Evolutionary conservation across 1,139 yeast genomes (phyloP).

Genomic region (Magnusiomyces tetraspermus): DNA sequence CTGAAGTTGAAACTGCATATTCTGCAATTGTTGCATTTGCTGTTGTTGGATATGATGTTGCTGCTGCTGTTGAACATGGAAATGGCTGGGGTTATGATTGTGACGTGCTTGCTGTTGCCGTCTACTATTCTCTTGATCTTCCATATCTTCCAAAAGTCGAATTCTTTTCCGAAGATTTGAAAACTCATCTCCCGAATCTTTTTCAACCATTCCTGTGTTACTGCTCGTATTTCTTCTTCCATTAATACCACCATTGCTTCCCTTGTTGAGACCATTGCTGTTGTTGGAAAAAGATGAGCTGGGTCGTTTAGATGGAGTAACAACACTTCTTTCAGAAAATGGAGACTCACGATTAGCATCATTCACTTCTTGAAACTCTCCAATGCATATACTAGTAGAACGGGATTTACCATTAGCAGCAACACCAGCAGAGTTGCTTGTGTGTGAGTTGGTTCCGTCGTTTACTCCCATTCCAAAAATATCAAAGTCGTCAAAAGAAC

Average conservation of each 20-base stretch:
- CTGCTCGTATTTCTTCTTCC: neutral
- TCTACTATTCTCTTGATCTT: neutral
- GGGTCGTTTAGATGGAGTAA: neutral
- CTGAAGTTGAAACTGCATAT: neutral
- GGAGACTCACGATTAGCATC: too few relatives aligned
- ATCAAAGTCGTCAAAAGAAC: neutral
- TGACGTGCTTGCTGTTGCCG: neutral
- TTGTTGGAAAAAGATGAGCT: too few relatives aligned
- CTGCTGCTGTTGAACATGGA: neutral
- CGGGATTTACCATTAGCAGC: neutral
- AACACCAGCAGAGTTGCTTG: neutral
- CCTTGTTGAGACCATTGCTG: neutral
- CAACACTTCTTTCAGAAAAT: too few relatives aligned
- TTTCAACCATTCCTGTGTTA: neutral
- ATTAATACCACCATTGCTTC: neutral
- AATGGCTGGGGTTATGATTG: too few relatives aligned
- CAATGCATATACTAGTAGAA: neutral
- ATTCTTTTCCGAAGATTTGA: conserved; percentile 25
- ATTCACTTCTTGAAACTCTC: too few relatives aligned
- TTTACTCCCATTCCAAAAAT: neutral
- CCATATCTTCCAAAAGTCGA: conserved; percentile 25
- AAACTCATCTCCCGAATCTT: neutral
- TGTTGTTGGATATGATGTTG: neutral
- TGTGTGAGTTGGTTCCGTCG: neutral
- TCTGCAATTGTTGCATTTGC: neutral